Evolutionary conservation across 768 basidiomycete species (phyloP).

Genomic region (Infundibulicybe gibba): DNA sequence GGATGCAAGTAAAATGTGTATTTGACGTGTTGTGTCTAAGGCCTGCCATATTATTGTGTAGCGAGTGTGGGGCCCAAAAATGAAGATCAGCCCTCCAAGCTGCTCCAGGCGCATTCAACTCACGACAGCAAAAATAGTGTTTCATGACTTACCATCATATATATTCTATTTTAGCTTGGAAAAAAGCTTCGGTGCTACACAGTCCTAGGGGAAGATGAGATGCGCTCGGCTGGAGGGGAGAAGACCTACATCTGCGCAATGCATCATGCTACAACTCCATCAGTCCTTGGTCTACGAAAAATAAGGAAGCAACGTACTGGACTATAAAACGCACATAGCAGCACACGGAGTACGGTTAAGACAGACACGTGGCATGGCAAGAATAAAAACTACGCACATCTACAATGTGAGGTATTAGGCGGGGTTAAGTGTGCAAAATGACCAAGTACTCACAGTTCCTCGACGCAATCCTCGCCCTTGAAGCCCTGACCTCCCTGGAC

Average conservation of each 20-base stretch:
- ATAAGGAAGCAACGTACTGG: conserved; percentile 57
- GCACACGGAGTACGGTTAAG: conserved; percentile 7
- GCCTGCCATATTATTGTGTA: too few species aligned
- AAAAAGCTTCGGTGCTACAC: conserved; percentile 79
- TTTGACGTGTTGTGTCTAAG: too few species aligned
- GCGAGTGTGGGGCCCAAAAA: too few species aligned
- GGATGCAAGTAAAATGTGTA: too few species aligned
- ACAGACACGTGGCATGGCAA: conserved; percentile 3
- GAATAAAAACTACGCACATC: conserved; percentile 24
- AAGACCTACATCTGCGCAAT: conserved; percentile 79
- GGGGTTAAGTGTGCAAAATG: conserved; percentile 8
- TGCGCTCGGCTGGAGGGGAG: conserved; percentile 26
- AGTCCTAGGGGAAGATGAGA: conserved; percentile 26
- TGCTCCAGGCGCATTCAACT: too few species aligned
- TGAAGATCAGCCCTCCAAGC: too few species aligned
- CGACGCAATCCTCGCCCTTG: conserved; percentile 90
- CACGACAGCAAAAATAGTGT: too few species aligned
- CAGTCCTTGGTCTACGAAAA: conserved; percentile 4
- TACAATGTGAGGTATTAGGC: conserved; percentile 10
- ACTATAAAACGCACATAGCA: conserved; percentile 25
- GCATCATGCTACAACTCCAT: conserved; percentile 67
- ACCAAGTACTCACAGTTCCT: conserved; percentile 68
- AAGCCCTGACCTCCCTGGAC: conserved; percentile 78
- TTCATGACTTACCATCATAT: too few species aligned
- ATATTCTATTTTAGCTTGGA: conserved; percentile 45